A percentile compares a stretch with the other conserved stretches of the same genome.
Conservation (phyloP, 352 stramenopile genomes). For the Pythium phragmiticola region DNA sequence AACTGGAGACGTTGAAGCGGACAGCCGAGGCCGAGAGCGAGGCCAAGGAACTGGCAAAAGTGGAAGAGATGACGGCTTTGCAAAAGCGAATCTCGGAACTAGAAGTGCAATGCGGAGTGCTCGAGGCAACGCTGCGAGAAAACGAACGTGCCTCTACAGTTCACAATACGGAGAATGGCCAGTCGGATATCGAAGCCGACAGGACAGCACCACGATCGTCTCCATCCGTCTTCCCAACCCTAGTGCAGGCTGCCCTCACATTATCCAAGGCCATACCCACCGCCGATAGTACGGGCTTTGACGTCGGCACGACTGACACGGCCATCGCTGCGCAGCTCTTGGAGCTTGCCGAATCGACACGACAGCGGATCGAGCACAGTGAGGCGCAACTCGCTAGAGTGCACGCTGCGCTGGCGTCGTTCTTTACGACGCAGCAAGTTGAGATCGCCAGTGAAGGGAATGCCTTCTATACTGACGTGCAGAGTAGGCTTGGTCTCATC, state of each 20-base stretch:
- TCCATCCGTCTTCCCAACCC: constrained; percentile 19
- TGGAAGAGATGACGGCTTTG: neutral
- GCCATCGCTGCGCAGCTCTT: constrained; percentile 29
- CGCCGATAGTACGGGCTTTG: neutral
- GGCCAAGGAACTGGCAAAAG: neutral
- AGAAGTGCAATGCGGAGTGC: constrained; percentile 18
- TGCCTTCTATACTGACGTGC: constrained; percentile 3
- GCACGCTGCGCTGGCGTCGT: constrained; percentile 26
- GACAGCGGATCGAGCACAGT: constrained; percentile 4
- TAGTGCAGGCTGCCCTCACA: constrained; percentile 25
- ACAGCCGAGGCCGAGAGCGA: neutral
- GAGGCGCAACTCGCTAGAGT: constrained; percentile 15
- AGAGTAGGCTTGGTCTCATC: constrained; percentile 12
- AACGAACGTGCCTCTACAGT: neutral
- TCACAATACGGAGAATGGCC: neutral
- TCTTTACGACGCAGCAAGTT: constrained; percentile 30
- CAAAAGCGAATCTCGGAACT: constrained; percentile 23
- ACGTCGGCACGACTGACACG: constrained; percentile 17
- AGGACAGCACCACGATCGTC: neutral
- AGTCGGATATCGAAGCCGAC: neutral
- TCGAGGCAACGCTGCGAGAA: constrained; percentile 16
- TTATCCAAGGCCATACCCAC: constrained; percentile 11
- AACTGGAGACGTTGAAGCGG: constrained; percentile 1
- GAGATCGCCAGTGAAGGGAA: neutral
- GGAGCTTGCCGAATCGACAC: constrained; percentile 21